Percentiles rank a stretch among this genome's conserved stretches.
Evolutionary conservation across 1,284 basidiomycete genomes (phyloP).

Genomic region (Leccinum fuscescens): DNA sequence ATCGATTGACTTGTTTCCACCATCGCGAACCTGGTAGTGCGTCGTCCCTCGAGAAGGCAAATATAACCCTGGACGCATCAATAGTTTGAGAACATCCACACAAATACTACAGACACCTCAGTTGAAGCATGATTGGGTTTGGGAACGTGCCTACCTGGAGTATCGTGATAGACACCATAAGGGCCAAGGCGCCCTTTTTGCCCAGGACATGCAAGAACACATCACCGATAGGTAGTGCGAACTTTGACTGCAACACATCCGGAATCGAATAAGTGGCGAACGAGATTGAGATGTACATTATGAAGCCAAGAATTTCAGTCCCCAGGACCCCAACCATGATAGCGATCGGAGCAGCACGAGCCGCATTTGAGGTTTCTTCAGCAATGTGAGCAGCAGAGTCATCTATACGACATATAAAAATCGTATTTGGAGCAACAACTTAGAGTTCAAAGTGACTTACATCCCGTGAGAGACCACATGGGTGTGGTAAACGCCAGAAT

Average conservation of each 20-base stretch:
- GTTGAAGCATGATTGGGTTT: background rate
- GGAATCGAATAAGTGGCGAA: conserved; percentile 56
- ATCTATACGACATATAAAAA: conserved; percentile 7
- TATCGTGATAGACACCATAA: conserved; percentile 63
- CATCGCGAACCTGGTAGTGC: conserved; percentile 64
- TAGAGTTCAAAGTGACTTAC: conserved; percentile 2
- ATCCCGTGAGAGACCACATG: conserved; percentile 25
- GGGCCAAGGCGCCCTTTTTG: conserved; percentile 59
- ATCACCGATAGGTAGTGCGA: conserved; percentile 67
- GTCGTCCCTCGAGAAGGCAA: conserved; percentile 69
- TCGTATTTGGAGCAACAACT: background rate
- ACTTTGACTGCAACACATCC: conserved; percentile 43
- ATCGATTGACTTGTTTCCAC: conserved; percentile 56
- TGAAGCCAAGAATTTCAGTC: conserved; percentile 60
- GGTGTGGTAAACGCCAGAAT: conserved; percentile 23
- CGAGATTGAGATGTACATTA: conserved; percentile 61
- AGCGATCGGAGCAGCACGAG: conserved; percentile 67
- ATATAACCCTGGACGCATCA: conserved; percentile 72
- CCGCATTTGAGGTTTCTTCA: conserved; percentile 66
- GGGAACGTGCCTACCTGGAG: conserved; percentile 47
- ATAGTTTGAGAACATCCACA: conserved; percentile 65
- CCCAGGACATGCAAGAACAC: conserved; percentile 60
- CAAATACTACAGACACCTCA: conserved; percentile 22
- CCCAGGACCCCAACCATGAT: conserved; percentile 61
- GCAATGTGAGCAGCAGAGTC: conserved; percentile 73